These are phyloP conservation scores for Periglandula ipomoeae DNA, from an alignment of 2,329 filamentous ascomycete species.

Conservation along the genomic window DNA sequence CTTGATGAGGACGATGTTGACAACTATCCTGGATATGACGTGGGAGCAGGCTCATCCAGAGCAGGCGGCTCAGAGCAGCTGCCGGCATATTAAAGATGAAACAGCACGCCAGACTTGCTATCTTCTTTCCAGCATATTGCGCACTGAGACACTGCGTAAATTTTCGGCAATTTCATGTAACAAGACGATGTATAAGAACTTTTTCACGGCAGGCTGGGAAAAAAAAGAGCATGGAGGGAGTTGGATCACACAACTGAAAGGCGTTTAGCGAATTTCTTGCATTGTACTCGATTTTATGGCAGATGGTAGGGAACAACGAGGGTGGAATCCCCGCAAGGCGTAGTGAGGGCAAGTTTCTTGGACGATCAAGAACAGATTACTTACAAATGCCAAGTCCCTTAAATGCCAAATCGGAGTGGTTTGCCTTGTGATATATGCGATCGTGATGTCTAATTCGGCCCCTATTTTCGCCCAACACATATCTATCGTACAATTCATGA, in stretches of 20 bases:
- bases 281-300: neutral
- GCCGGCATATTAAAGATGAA: slow-evolving; percentile 31
- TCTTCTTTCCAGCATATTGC: neutral
- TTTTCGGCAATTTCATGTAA: neutral
- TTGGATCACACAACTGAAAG: neutral
- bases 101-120: neutral
- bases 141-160: neutral
- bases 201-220: neutral
- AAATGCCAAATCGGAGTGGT: no score
- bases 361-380: no score
- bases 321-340: no score
- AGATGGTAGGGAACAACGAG: neutral
- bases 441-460: no score
- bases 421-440: no score
- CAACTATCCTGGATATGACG: slow-evolving; percentile 23
- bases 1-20: slow-evolving; percentile 47
- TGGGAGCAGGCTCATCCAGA: slow-evolving; percentile 16
- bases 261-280: slow-evolving; percentile 1
- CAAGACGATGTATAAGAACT: slow-evolving; percentile 1
- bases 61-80: slow-evolving; percentile 21
- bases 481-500: no score
- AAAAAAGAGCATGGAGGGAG: neutral
- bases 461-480: no score
- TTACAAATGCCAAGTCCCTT: no score
- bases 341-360: no score